Evolutionary conservation across 345 rosid genomes (phyloP), one percentile per base, ranked within the genome.

Genomic region (Eucalyptus urophylla): DNA sequence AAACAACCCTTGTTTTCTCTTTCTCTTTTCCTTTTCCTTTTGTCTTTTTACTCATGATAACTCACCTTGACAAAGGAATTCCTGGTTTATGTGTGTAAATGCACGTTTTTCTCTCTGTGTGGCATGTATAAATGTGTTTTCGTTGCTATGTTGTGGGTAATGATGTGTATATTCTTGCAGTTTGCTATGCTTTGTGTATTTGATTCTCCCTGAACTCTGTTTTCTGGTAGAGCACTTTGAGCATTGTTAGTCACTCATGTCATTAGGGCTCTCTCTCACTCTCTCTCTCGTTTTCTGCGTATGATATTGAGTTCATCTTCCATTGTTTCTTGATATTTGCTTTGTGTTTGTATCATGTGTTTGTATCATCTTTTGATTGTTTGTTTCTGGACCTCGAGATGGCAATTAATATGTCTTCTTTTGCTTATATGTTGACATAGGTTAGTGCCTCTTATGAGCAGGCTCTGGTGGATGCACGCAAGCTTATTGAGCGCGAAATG

Each of bases 401-500:
- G 47, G 43, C 85, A 76, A 76, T 76, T 76, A 43, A 86, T 86
- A 45, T 51, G 88, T 86, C 44, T 86, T 86, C 69, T 33, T 86
- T 86, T 54, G 60, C 89, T 53, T 92, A 89, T 91, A 91, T 91
- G 86, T 89, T 76, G 85, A 76, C 85, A 88, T 93, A 98, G 99
- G 95, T 98, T 90, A 98, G 99, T 93, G 99, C 99, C 92, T 94
- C 99, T 50, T 97, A 97, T 92, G 99, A 98, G 95, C 99, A 97
- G 92, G 94, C 98, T 25, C 91, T 98, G 92, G 94, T 98, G 93
- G 99, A 98, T 86, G 95, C 99, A 85, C 99, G 99, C 11, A 98
- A 97, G 93, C 96, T 80, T 54, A 98, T 98, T 88, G 99, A 98
- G 92, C 95, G 95, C 80, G 99, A 97, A 92, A 98, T 98, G 99